Evolutionary conservation across 345 rosid genomes (phyloP), one percentile per base, ranked within the genome.

Genomic region (Acer negundo): DNA sequence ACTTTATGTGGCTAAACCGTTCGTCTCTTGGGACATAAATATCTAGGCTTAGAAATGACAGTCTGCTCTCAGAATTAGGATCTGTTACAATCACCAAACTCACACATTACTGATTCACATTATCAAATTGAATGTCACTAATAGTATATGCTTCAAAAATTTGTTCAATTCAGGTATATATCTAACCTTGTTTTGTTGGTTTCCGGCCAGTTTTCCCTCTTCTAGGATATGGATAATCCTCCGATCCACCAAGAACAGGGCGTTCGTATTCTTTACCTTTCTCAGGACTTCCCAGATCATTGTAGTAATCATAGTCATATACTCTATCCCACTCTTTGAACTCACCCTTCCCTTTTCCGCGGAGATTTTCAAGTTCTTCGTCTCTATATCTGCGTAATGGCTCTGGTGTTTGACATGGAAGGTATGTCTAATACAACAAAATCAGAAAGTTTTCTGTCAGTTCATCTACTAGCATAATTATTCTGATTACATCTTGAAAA

Each of bases 1-100:
- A 94, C 81, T 96, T 96, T 64, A 94, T 59, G 67, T 86, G 93
- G 77, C 80, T 82, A 82, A 96, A 96, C 78, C 91, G 80, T 67
- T 96, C 99, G 77, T 96, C 99, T 81, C 97, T 82, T 9, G 99
- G 99, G 59, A 92, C 97, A 68, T 96, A 96, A 46, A 96, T 88
- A 78, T 91, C 80, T 19, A 92, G 85, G 73, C 87, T 94, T 22
- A 96, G 53, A 38, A 96, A 87, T 0, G 93, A 92, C 77, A 94
- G 77, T 75, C 97, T 91, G 42, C 89, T 91, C 86, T 94, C 97
- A 0, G 84, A 55, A 19, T 79, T 83, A 15, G 92, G 87, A 84
- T 94, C 98, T 92, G 87, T 75, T 26, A 11, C 28, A 67, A 74
- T 15, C 4, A 63, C 31, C 63, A 24, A 26, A 72, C 64, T 62